Conservation (phyloP, 306 rosid genomes). For the Cicer cuneatum region DNA sequence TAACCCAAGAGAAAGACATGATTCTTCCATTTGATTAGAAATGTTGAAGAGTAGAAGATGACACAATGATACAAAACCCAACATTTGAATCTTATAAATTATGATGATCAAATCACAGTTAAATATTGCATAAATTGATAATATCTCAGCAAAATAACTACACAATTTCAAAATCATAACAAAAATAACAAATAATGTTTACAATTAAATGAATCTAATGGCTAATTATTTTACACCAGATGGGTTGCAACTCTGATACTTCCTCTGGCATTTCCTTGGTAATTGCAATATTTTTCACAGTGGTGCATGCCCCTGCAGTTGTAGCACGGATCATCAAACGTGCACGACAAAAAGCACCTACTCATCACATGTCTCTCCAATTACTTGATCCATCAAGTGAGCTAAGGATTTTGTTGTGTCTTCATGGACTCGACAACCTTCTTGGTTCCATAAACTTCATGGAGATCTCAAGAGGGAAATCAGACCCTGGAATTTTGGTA, state of each 20-base stretch:
- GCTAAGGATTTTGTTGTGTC: slow-evolving; percentile 65
- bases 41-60: background rate
- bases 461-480: slow-evolving; percentile 74
- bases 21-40: too few species aligned
- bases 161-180: background rate
- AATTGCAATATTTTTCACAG: slow-evolving; percentile 65
- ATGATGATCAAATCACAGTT: background rate
- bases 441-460: slow-evolving; percentile 69
- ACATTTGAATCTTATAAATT: slow-evolving; percentile 1
- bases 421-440: slow-evolving; percentile 74
- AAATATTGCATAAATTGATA: background rate
- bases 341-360: slow-evolving; percentile 73
- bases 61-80: background rate
- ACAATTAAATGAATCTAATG: slow-evolving; percentile 38
- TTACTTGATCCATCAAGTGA: slow-evolving; percentile 67
- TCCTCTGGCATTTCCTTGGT: slow-evolving; percentile 64
- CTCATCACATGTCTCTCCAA: slow-evolving; percentile 76
- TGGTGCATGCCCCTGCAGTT: slow-evolving; percentile 69
- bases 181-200: slow-evolving; percentile 20
- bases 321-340: slow-evolving; percentile 79
- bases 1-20: too few species aligned
- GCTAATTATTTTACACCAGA: slow-evolving; percentile 41
- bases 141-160: background rate
- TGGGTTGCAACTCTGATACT: slow-evolving; percentile 53
- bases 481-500: slow-evolving; percentile 66